phyloP scores from a whole-genome alignment of 192 early-diverging fungal species.

The Martensiomyces pterosporus region DNA sequence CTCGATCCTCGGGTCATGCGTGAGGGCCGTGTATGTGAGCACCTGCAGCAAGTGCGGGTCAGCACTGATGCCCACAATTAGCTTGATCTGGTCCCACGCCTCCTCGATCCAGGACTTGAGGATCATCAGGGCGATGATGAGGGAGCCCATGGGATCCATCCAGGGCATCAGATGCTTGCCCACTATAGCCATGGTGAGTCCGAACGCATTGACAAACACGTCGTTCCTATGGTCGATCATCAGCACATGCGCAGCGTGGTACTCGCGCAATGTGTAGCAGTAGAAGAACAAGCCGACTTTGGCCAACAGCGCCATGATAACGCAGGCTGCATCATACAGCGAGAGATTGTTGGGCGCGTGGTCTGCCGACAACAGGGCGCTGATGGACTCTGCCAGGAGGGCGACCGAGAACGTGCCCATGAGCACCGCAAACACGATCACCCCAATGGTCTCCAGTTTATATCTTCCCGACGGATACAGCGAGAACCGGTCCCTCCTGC shows the following conservation, averaged over 20 bases:
- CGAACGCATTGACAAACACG: constrained; percentile 66
- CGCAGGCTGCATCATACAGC: constrained; percentile 49
- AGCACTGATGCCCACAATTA: constrained; percentile 79
- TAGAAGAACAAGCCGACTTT: constrained; percentile 67
- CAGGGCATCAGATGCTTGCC: constrained; percentile 58
- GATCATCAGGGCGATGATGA: constrained; percentile 66
- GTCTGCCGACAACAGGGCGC: constrained; percentile 50
- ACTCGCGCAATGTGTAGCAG: constrained; percentile 58
- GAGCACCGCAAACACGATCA: constrained; percentile 73
- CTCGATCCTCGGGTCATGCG: constrained; percentile 61
- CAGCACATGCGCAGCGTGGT: constrained; percentile 57
- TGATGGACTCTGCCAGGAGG: constrained; percentile 63
- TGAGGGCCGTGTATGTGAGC: constrained; percentile 81
- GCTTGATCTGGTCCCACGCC: constrained; percentile 67
- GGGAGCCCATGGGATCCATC: constrained; percentile 71
- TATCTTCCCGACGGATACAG: constrained; percentile 74
- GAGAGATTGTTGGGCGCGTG: constrained; percentile 50
- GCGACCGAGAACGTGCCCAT: constrained; percentile 71
- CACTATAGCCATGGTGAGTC: constrained; percentile 61
- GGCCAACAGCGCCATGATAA: constrained; percentile 55
- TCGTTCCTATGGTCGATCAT: constrained; percentile 75
- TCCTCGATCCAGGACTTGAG: constrained; percentile 63
- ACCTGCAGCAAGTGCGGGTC: constrained; percentile 74
- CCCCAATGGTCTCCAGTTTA: constrained; percentile 72
- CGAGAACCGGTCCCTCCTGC: constrained; percentile 54